phyloP scores from a whole-genome alignment of 805 yeast genomes.

The Metschnikowia borealis region DNA sequence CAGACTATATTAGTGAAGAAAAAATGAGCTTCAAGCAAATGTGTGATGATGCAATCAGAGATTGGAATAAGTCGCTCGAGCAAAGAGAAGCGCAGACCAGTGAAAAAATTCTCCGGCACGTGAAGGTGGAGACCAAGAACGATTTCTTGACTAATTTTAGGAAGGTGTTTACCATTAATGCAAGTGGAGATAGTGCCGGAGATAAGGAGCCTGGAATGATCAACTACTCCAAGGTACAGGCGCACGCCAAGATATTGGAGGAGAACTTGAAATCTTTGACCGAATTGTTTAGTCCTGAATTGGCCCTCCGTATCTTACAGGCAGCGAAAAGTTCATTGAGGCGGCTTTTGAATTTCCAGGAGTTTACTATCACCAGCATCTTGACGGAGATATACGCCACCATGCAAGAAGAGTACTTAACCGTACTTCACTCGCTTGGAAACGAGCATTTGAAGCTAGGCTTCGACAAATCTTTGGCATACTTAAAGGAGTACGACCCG shows the following conservation, averaged over 20 bases:
- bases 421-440: slow-evolving; percentile 59
- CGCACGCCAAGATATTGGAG: slow-evolving; percentile 71
- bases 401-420: slow-evolving; percentile 61
- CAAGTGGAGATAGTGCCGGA: neutral
- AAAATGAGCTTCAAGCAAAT: slow-evolving; percentile 23
- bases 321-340: slow-evolving; percentile 63
- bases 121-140: slow-evolving; percentile 45
- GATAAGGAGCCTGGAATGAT: neutral
- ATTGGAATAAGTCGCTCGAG: slow-evolving; percentile 35
- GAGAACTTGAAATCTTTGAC: slow-evolving; percentile 74
- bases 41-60: slow-evolving; percentile 23
- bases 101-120: slow-evolving; percentile 45
- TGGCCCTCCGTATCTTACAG: slow-evolving; percentile 67
- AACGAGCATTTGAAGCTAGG: slow-evolving; percentile 79
- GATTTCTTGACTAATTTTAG: slow-evolving; percentile 64
- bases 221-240: slow-evolving; percentile 65
- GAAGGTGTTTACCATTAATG: slow-evolving; percentile 47
- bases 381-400: slow-evolving; percentile 35
- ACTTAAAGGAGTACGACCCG: slow-evolving; percentile 72
- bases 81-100: slow-evolving; percentile 48
- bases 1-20: slow-evolving; percentile 40
- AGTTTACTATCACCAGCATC: slow-evolving; percentile 32
- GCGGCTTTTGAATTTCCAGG: slow-evolving; percentile 40
- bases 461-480: slow-evolving; percentile 71
- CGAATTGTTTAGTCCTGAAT: slow-evolving; percentile 72